Percentiles rank a stretch among this genome's conserved stretches.
Conservation (phyloP, 2,329 filamentous ascomycete species). For the Whalleya microplaca region DNA sequence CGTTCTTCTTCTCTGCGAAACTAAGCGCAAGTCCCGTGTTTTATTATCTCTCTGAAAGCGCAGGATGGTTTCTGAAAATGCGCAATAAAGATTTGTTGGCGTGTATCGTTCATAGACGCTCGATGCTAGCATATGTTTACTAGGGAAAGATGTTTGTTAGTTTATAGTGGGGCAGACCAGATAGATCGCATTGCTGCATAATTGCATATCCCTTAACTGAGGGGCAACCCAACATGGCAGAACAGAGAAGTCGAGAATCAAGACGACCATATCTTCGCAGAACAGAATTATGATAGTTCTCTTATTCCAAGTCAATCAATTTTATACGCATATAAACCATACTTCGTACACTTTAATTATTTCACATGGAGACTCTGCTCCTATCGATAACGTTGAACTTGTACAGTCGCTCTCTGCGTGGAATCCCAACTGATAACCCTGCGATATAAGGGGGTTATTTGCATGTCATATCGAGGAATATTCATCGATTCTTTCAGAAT, state of each 20-base stretch:
- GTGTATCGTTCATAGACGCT: not conserved
- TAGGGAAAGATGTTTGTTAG: constrained; percentile 1
- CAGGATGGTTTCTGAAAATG: not conserved
- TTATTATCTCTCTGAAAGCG: not conserved
- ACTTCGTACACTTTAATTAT: too few species aligned
- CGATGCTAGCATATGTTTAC: not conserved
- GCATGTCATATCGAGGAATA: too few species aligned
- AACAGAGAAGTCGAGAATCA: not conserved
- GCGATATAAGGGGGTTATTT: too few species aligned
- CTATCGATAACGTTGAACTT: too few species aligned
- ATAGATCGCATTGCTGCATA: constrained; percentile 10
- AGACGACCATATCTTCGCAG: not conserved
- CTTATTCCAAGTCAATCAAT: not conserved
- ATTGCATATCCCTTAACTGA: not conserved
- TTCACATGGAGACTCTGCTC: too few species aligned
- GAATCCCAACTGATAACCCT: too few species aligned
- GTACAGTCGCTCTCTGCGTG: too few species aligned
- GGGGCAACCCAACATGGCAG: not conserved
- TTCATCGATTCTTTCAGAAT: too few species aligned
- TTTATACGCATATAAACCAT: not conserved
- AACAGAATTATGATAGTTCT: not conserved
- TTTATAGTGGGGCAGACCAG: constrained; percentile 22
- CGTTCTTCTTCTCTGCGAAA: not conserved
- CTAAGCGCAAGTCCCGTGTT: not conserved
- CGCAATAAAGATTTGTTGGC: not conserved